phyloP scores from a whole-genome alignment of 2,329 filamentous ascomycete genomes.

The Ambrosiella cleistominuta region DNA sequence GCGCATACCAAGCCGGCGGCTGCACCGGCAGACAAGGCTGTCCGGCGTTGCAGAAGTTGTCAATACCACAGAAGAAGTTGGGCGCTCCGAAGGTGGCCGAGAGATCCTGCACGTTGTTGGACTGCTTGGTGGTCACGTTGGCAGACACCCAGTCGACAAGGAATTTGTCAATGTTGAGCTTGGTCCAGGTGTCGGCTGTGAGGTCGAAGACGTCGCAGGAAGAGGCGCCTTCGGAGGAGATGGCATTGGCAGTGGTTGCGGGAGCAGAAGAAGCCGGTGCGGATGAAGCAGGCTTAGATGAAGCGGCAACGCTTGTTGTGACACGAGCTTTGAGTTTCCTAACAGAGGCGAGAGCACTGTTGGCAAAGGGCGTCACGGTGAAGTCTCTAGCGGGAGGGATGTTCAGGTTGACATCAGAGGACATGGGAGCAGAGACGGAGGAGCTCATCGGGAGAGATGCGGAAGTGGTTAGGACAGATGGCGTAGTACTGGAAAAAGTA shows the following conservation, averaged over 20 bases:
- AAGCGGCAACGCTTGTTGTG: no score
- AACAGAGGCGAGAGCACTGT: no score
- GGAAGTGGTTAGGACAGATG: not conserved
- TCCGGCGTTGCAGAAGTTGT: constrained; percentile 13
- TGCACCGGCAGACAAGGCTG: constrained; percentile 14
- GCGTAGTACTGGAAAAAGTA: not conserved
- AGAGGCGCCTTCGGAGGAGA: not conserved
- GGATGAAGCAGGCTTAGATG: no score
- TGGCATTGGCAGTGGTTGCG: not conserved
- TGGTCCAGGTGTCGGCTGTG: constrained; percentile 1
- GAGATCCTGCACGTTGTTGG: constrained; percentile 13
- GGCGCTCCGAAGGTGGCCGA: constrained; percentile 12
- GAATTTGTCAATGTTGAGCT: constrained; percentile 5
- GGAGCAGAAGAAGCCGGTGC: not conserved
- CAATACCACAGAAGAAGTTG: constrained; percentile 14
- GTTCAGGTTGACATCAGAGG: not conserved
- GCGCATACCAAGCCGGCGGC: constrained; percentile 12
- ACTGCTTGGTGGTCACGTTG: constrained; percentile 1
- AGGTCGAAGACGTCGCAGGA: not conserved
- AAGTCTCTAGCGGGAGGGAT: not conserved
- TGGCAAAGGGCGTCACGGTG: not conserved
- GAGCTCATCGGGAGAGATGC: not conserved
- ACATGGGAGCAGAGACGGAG: not conserved
- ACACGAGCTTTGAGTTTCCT: no score
- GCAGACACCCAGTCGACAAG: constrained; percentile 10